These are phyloP conservation scores for Phytophthora citrophthora DNA, from an alignment of 352 stramenopile species.

Conservation along the genomic window DNA sequence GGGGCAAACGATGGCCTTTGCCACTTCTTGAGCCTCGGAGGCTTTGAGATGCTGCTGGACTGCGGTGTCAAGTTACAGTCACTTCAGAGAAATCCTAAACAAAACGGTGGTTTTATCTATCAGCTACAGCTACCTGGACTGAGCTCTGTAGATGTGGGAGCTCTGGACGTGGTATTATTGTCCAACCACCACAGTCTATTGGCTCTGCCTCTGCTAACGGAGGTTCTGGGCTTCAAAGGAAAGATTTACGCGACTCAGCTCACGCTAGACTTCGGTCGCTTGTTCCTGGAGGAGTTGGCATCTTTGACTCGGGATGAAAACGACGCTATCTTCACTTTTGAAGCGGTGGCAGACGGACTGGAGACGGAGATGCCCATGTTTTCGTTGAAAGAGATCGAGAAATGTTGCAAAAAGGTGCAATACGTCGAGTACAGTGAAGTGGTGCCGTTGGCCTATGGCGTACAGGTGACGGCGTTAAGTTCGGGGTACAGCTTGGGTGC, in stretches of 20 bases:
- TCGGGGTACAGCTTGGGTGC: conserved; percentile 77
- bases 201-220: conserved; percentile 76
- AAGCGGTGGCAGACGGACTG: conserved; percentile 25
- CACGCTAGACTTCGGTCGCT: conserved; percentile 66
- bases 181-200: conserved; percentile 79
- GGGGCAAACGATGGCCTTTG: conserved; percentile 72
- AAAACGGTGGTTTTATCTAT: conserved; percentile 19
- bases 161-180: conserved; percentile 76
- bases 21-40: conserved; percentile 82
- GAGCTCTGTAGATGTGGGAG: conserved; percentile 56
- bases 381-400: conserved; percentile 53
- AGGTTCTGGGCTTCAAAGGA: conserved; percentile 78
- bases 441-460: conserved; percentile 63
- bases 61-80: conserved; percentile 54
- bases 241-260: conserved; percentile 75
- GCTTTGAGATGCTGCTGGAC: conserved; percentile 85
- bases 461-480: conserved; percentile 76
- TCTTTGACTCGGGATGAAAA: conserved; percentile 25
- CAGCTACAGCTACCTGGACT: conserved; percentile 45
- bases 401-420: conserved; percentile 50
- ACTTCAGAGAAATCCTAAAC: neutral
- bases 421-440: conserved; percentile 73
- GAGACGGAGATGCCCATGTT: conserved; percentile 40
- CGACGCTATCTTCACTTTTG: conserved; percentile 32
- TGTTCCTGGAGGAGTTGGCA: conserved; percentile 77